A percentile compares a stretch with the other conserved stretches of the same genome.
These are phyloP conservation scores for Usnea hakonensis DNA, from an alignment of 495 filamentous ascomycete species.

Conservation along the genomic window DNA sequence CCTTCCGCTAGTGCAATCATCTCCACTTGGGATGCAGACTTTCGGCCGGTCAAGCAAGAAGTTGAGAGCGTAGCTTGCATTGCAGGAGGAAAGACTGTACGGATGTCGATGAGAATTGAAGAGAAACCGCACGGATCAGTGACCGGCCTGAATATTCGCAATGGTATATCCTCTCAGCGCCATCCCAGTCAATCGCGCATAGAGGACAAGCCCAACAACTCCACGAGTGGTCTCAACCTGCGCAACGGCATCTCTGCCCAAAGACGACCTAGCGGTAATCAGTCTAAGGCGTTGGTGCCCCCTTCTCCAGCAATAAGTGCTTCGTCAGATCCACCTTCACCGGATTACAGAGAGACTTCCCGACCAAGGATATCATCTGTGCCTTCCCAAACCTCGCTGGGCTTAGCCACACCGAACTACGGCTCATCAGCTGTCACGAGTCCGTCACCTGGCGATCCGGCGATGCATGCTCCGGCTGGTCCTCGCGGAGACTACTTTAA, in stretches of 20 bases:
- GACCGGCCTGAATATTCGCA: slow-evolving; percentile 32
- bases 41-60: slow-evolving; percentile 57
- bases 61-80: slow-evolving; percentile 64
- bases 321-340: slow-evolving; percentile 25
- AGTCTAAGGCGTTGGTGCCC: slow-evolving; percentile 25
- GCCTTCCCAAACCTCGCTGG: slow-evolving; percentile 24
- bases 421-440: slow-evolving; percentile 21
- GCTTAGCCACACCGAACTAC: slow-evolving; percentile 27
- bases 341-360: slow-evolving; percentile 16
- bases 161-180: slow-evolving; percentile 23
- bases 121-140: slow-evolving; percentile 32
- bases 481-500: slow-evolving; percentile 47
- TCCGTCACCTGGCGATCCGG: slow-evolving; percentile 22
- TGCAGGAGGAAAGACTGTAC: slow-evolving; percentile 66
- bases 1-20: slow-evolving; percentile 67
- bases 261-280: slow-evolving; percentile 21
- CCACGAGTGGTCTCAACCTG: slow-evolving; percentile 29
- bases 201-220: slow-evolving; percentile 30
- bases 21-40: slow-evolving; percentile 58
- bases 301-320: slow-evolving; percentile 26
- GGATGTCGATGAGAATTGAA: slow-evolving; percentile 47
- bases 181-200: slow-evolving; percentile 24
- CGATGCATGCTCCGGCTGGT: slow-evolving; percentile 26
- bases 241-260: slow-evolving; percentile 29
- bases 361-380: slow-evolving; percentile 22